Conservation (phyloP, 2,329 filamentous ascomycete genomes). For the Fusarium pseudocircinatum region DNA sequence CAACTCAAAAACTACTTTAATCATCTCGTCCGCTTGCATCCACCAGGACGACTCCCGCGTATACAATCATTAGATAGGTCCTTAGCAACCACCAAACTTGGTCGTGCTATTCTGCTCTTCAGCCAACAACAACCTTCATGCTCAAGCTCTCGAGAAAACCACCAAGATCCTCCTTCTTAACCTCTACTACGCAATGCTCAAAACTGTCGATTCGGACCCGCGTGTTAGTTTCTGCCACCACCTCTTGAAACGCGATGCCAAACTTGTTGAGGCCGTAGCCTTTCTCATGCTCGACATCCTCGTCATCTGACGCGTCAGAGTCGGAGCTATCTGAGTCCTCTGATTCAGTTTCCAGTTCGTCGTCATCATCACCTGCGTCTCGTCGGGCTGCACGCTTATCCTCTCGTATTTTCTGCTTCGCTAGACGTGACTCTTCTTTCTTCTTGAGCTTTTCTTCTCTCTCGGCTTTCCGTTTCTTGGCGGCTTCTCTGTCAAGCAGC, state of each 20-base stretch:
- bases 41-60: constrained; percentile 12
- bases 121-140: constrained; percentile 84
- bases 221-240: constrained; percentile 89
- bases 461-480: constrained; percentile 69
- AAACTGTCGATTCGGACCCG: constrained; percentile 94
- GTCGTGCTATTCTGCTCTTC: background rate
- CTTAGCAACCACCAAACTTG: background rate
- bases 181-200: constrained; percentile 96
- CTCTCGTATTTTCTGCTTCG: constrained; percentile 67
- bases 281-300: constrained; percentile 62
- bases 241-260: constrained; percentile 94
- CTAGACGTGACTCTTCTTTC: constrained; percentile 65
- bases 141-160: constrained; percentile 92
- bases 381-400: constrained; percentile 70
- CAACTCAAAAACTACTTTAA: constrained; percentile 12
- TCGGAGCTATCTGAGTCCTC: constrained; percentile 54
- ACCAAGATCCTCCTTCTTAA: constrained; percentile 93
- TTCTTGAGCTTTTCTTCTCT: constrained; percentile 71
- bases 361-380: constrained; percentile 57
- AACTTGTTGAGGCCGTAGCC: constrained; percentile 88
- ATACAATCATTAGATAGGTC: constrained; percentile 12
- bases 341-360: constrained; percentile 59
- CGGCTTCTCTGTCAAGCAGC: constrained; percentile 73
- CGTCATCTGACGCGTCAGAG: constrained; percentile 61
- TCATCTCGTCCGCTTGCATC: constrained; percentile 1